phyloP scores from a whole-genome alignment of 116 monocot genomes.

The Trichopus zeylanicus region DNA sequence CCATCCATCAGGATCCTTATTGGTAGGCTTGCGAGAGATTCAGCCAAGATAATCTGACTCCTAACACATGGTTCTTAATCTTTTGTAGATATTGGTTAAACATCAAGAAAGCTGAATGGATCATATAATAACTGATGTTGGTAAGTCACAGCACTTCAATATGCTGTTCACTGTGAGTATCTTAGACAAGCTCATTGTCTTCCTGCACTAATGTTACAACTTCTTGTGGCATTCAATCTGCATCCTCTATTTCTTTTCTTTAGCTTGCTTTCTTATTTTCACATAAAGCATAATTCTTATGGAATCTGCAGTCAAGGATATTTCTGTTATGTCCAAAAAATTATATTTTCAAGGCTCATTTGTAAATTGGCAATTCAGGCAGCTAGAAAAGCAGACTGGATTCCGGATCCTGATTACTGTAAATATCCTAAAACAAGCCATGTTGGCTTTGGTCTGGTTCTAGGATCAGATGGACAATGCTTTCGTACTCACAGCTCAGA shows the following conservation, averaged over 20 bases:
- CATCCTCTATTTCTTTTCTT: no score
- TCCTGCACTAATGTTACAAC: no score
- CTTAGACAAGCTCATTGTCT: neutral
- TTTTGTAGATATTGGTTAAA: constrained; percentile 75
- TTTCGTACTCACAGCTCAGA: constrained; percentile 89
- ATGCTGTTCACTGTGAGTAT: constrained; percentile 90
- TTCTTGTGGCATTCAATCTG: no score
- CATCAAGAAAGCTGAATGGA: constrained; percentile 83
- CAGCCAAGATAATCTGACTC: no score
- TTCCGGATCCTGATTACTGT: constrained; percentile 26
- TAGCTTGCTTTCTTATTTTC: no score
- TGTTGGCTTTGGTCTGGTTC: constrained; percentile 95
- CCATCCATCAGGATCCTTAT: no score
- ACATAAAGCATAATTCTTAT: no score
- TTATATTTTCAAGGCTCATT: neutral
- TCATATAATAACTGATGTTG: constrained; percentile 96
- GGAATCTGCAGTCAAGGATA: no score
- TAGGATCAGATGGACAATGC: constrained; percentile 92
- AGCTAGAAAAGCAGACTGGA: constrained; percentile 62
- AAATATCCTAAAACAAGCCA: constrained; percentile 58
- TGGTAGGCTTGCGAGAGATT: no score
- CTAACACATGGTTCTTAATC: neutral
- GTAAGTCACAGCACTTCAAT: constrained; percentile 74
- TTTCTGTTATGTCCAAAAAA: neutral
- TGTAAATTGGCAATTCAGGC: constrained; percentile 47